A percentile compares a stretch with the other conserved stretches of the same genome.
phyloP scores from a whole-genome alignment of 23 red algal species.

The Gracilaria gracilis region DNA sequence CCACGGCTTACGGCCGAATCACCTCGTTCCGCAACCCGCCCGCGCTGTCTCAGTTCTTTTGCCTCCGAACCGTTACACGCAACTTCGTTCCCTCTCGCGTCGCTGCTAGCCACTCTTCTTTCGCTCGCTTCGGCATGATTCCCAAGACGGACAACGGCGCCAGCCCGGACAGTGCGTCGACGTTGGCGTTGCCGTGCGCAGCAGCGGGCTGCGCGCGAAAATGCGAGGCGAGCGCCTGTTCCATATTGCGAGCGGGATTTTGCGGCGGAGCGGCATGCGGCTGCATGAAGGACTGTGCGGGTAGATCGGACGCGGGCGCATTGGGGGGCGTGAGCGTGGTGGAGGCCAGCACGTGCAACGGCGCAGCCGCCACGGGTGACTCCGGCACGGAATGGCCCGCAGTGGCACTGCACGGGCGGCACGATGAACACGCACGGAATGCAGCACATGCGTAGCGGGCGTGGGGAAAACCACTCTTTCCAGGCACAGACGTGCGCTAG shows the following conservation, averaged over 20 bases:
- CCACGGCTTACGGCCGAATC: too few species aligned
- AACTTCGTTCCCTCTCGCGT: too few species aligned
- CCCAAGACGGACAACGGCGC: background rate
- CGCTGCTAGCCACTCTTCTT: too few species aligned
- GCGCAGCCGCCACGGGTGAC: background rate
- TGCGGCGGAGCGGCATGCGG: background rate
- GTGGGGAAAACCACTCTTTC: background rate
- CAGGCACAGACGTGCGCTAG: background rate
- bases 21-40: too few species aligned
- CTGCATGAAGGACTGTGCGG: background rate
- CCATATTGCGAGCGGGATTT: background rate
- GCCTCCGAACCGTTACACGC: too few species aligned
- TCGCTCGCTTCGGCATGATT: too few species aligned
- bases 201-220: background rate
- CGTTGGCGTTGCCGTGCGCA: background rate
- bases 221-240: background rate
- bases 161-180: background rate
- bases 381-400: background rate
- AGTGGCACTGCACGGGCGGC: background rate
- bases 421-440: slow-evolving; percentile 9
- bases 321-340: background rate
- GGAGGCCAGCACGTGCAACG: background rate
- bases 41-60: too few species aligned
- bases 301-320: background rate
- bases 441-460: slow-evolving; percentile 9